phyloP scores from a whole-genome alignment of 2,329 filamentous ascomycete genomes.

The Diplodia mutila region DNA sequence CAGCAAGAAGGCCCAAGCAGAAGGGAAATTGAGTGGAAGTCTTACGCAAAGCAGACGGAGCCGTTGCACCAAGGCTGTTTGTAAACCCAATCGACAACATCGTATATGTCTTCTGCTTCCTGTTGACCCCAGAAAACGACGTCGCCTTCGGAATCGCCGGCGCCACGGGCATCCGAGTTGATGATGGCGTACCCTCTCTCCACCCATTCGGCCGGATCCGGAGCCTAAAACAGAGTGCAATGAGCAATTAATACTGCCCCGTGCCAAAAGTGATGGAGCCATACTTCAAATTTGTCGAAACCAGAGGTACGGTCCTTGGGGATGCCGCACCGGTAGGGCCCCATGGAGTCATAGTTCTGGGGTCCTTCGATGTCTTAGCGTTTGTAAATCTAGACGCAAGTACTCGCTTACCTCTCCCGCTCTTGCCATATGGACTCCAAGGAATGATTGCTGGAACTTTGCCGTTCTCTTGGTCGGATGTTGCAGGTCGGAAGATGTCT shows the following conservation, averaged over 20 bases:
- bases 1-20: not conserved
- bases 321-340: slow-evolving; percentile 12
- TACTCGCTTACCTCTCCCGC: slow-evolving; percentile 1
- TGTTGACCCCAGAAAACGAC: slow-evolving; percentile 30
- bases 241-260: no score
- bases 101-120: slow-evolving; percentile 52
- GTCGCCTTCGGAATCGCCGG: slow-evolving; percentile 40
- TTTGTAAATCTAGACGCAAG: rapidly evolving
- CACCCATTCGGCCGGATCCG: slow-evolving; percentile 46
- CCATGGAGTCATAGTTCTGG: slow-evolving; percentile 15
- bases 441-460: slow-evolving; percentile 50
- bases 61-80: slow-evolving; percentile 52
- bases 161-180: slow-evolving; percentile 39
- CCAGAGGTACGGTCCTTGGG: slow-evolving; percentile 40
- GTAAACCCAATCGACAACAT: slow-evolving; percentile 50
- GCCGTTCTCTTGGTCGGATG: slow-evolving; percentile 27
- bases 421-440: slow-evolving; percentile 53
- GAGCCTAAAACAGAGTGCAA: slow-evolving; percentile 30
- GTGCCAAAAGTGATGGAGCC: no score
- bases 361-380: not conserved
- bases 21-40: not conserved
- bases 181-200: slow-evolving; percentile 43
- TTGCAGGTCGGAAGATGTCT: slow-evolving; percentile 51
- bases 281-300: slow-evolving; percentile 48
- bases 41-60: slow-evolving; percentile 45